phyloP scores from a whole-genome alignment of 148 eudicot genomes.

The Amaranthus palmeri region DNA sequence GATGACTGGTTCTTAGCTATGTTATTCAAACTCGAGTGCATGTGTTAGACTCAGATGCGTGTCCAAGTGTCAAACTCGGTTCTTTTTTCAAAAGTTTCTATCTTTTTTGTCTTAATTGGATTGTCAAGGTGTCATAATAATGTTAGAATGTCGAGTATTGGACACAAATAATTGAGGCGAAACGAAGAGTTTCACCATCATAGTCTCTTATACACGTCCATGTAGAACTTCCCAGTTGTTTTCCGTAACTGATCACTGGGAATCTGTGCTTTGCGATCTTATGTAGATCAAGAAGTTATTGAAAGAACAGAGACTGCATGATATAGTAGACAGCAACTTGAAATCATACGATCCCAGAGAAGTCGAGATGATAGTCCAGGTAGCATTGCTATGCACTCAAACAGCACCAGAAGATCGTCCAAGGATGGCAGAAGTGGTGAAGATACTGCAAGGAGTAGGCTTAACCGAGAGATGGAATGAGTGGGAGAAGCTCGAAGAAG shows the following conservation, averaged over 20 bases:
- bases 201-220: too few relatives aligned
- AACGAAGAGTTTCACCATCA: too few relatives aligned
- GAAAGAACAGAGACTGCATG: conserved; percentile 57
- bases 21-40: too few relatives aligned
- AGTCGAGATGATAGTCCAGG: conserved; percentile 69
- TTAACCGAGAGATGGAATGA: conserved; percentile 79
- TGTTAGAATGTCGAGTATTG: too few relatives aligned
- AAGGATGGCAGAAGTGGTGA: conserved; percentile 75
- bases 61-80: too few relatives aligned
- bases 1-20: too few relatives aligned
- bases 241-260: not conserved
- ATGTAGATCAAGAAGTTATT: conserved; percentile 71
- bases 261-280: not conserved
- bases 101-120: too few relatives aligned
- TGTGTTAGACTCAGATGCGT: too few relatives aligned
- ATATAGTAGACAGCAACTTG: conserved; percentile 76
- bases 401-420: conserved; percentile 78
- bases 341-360: conserved; percentile 52
- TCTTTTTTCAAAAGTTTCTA: too few relatives aligned
- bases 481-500: conserved; percentile 80
- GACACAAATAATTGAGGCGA: too few relatives aligned
- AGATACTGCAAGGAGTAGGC: conserved; percentile 72
- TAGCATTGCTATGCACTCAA: conserved; percentile 91
- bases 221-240: not conserved
- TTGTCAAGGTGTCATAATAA: too few relatives aligned